A percentile compares a stretch with the other conserved stretches of the same genome.
Conservation (phyloP, 2,329 filamentous ascomycete species). For the Westerdykella aurantiaca region DNA sequence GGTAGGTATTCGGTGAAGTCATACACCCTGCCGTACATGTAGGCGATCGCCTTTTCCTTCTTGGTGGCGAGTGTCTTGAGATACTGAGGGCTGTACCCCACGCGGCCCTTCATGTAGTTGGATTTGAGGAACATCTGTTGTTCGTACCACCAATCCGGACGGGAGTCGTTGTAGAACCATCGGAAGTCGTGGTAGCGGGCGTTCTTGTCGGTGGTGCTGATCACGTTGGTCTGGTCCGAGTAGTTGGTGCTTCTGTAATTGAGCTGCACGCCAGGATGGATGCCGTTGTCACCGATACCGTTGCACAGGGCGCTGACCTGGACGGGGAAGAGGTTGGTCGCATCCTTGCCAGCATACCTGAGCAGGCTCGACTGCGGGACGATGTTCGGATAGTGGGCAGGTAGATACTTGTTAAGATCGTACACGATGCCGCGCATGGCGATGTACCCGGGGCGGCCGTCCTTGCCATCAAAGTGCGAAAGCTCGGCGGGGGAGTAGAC, state of each 20-base stretch:
- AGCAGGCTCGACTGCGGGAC: conserved; percentile 58
- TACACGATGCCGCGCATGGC: conserved; percentile 88
- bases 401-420: conserved; percentile 67
- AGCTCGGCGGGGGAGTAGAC: conserved; percentile 79
- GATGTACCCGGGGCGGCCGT: conserved; percentile 59
- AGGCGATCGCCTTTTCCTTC: conserved; percentile 64
- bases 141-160: conserved; percentile 89
- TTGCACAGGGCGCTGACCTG: conserved; percentile 90
- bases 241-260: conserved; percentile 77
- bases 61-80: conserved; percentile 61
- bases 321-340: conserved; percentile 84
- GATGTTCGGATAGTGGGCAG: conserved; percentile 70
- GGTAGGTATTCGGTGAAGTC: conserved; percentile 79
- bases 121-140: conserved; percentile 72
- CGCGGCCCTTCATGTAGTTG: conserved; percentile 77
- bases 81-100: conserved; percentile 77
- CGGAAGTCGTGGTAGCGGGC: conserved; percentile 89
- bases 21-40: conserved; percentile 74
- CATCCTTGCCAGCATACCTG: conserved; percentile 80
- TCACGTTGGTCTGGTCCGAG: conserved; percentile 58
- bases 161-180: conserved; percentile 70
- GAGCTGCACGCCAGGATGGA: conserved; percentile 70
- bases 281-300: conserved; percentile 58
- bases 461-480: conserved; percentile 65
- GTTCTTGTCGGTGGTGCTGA: conserved; percentile 65